phyloP scores from a whole-genome alignment of 768 basidiomycete species.

The Termitomyces sp. region DNA sequence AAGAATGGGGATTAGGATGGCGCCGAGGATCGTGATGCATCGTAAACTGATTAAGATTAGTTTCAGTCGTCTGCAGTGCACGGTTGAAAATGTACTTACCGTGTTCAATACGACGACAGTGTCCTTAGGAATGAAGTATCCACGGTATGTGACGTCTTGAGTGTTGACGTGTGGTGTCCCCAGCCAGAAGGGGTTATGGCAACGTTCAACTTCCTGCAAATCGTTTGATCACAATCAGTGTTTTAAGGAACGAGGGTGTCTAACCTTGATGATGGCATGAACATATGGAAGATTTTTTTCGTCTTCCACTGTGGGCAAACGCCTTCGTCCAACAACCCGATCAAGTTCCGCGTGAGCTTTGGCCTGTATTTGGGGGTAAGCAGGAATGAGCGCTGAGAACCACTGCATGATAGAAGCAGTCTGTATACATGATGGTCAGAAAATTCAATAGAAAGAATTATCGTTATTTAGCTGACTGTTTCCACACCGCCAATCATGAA shows the following conservation, averaged over 20 bases:
- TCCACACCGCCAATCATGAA: constrained; percentile 44
- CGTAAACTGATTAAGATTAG: constrained; percentile 22
- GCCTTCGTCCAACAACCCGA: constrained; percentile 22
- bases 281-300: constrained; percentile 29
- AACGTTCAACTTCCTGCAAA: constrained; percentile 29
- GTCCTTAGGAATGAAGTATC: constrained; percentile 34
- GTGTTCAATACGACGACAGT: constrained; percentile 34
- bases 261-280: constrained; percentile 26
- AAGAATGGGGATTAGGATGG: constrained; percentile 33
- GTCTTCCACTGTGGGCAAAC: constrained; percentile 25
- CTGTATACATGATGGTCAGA: constrained; percentile 14
- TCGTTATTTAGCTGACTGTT: constrained; percentile 23
- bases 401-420: constrained; percentile 32
- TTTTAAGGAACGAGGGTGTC: constrained; percentile 9
- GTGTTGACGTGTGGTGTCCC: constrained; percentile 33
- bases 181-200: constrained; percentile 32
- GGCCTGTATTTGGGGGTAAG: constrained; percentile 21
- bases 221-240: constrained; percentile 7
- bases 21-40: constrained; percentile 31
- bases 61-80: constrained; percentile 10
- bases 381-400: constrained; percentile 31
- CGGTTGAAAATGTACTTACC: constrained; percentile 13
- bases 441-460: background rate
- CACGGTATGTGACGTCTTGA: constrained; percentile 34
- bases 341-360: constrained; percentile 26